Evolutionary conservation across 1,284 basidiomycete species (phyloP).

Genomic region (Malassezia obtusa): DNA sequence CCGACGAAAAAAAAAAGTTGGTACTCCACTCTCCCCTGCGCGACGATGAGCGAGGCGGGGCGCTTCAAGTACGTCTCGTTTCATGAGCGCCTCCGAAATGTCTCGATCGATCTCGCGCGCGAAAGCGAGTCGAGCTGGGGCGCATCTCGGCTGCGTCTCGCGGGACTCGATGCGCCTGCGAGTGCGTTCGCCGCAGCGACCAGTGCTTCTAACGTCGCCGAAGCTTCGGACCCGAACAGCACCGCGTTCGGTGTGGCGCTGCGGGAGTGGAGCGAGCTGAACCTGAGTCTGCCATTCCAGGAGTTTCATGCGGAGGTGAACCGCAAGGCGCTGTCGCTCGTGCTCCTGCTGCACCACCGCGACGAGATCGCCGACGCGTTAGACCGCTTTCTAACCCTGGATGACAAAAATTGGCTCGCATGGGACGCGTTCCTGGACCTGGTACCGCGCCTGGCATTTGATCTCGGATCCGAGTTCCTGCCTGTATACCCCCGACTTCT

Average conservation of each 20-base stretch:
- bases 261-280: constrained; percentile 41
- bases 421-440: constrained; percentile 44
- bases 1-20: constrained; percentile 1
- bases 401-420: constrained; percentile 25
- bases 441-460: constrained; percentile 42
- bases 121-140: constrained; percentile 16
- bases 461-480: constrained; percentile 39
- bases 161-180: constrained; percentile 26
- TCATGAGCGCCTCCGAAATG: constrained; percentile 42
- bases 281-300: constrained; percentile 41
- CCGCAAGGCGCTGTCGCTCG: constrained; percentile 30
- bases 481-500: constrained; percentile 38
- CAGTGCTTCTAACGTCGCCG: constrained; percentile 6
- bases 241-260: constrained; percentile 28
- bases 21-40: constrained; percentile 7
- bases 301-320: constrained; percentile 24
- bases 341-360: constrained; percentile 41
- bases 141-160: constrained; percentile 17
- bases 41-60: constrained; percentile 16
- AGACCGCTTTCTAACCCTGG: constrained; percentile 14
- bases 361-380: constrained; percentile 22
- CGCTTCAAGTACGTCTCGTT: constrained; percentile 43
- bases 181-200: constrained; percentile 7
- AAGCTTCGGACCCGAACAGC: constrained; percentile 19
- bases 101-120: constrained; percentile 34